Conservation (phyloP, 2,329 filamentous ascomycete genomes). For the Aspergillus clavatus region DNA sequence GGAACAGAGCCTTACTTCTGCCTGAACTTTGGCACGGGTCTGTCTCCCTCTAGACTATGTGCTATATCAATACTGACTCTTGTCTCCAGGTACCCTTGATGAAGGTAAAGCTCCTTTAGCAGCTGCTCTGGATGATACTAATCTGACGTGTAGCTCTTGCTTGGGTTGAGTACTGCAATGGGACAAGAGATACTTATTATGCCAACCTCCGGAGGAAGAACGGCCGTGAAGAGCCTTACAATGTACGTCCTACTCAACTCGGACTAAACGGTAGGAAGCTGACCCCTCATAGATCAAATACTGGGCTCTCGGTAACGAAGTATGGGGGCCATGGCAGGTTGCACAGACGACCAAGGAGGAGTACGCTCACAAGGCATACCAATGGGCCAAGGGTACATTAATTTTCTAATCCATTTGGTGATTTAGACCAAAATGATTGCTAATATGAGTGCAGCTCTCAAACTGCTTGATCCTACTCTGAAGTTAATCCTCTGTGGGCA, state of each 20-base stretch:
- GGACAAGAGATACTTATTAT: slow-evolving; percentile 70
- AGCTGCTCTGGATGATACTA: background rate
- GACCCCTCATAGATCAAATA: slow-evolving; percentile 58
- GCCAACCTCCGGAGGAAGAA: slow-evolving; percentile 73
- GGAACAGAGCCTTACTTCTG: slow-evolving; percentile 74
- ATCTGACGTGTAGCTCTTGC: slow-evolving; percentile 50
- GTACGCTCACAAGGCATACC: slow-evolving; percentile 55
- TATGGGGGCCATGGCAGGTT: slow-evolving; percentile 58
- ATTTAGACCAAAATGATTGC: background rate
- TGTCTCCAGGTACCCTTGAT: slow-evolving; percentile 39
- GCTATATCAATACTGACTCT: slow-evolving; percentile 4
- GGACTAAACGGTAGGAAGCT: too few relatives aligned
- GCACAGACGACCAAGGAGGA: slow-evolving; percentile 56
- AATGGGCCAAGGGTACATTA: slow-evolving; percentile 52
- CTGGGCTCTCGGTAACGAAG: slow-evolving; percentile 78
- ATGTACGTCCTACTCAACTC: slow-evolving; percentile 45
- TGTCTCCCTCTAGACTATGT: slow-evolving; percentile 15
- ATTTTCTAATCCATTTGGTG: too few relatives aligned
- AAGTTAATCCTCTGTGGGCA: slow-evolving; percentile 70
- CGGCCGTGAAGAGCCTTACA: slow-evolving; percentile 71
- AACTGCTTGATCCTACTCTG: slow-evolving; percentile 57
- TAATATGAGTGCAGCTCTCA: slow-evolving; percentile 28
- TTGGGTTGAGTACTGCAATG: slow-evolving; percentile 87
- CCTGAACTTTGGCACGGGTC: slow-evolving; percentile 76
- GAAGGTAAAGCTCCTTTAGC: slow-evolving; percentile 43